These are phyloP conservation scores for Fusarium tanahbumbuense DNA, from an alignment of 2,329 filamentous ascomycete species.

Conservation along the genomic window DNA sequence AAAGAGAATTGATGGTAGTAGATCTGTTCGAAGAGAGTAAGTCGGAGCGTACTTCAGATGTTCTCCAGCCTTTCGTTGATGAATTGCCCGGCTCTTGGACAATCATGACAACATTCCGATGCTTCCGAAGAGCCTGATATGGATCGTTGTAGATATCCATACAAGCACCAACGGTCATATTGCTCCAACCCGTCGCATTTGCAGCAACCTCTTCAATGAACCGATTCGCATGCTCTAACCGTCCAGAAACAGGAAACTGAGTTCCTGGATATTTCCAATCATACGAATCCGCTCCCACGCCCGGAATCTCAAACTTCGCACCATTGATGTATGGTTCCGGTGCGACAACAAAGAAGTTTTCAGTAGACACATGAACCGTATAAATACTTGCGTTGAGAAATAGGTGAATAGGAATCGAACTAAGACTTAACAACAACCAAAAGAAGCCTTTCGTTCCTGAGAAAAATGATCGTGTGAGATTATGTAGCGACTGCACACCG, in stretches of 20 bases:
- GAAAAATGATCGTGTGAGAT: background rate
- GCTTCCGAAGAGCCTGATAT: background rate
- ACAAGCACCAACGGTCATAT: background rate
- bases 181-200: background rate
- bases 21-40: background rate
- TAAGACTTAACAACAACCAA: rapidly evolving
- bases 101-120: background rate
- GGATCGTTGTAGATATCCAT: background rate
- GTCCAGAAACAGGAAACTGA: background rate
- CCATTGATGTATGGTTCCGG: rapidly evolving
- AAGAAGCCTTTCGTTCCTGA: background rate
- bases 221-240: background rate
- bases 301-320: background rate
- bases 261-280: background rate
- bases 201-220: background rate
- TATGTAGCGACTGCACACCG: background rate
- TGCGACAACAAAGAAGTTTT: background rate
- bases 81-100: background rate
- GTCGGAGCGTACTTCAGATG: background rate
- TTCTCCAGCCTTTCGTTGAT: rapidly evolving
- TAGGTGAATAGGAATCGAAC: rapidly evolving
- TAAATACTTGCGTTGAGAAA: background rate
- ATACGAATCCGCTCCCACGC: background rate
- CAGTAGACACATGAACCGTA: background rate
- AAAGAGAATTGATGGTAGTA: rapidly evolving